Base-by-base conservation (phyloP, 176 grass and related monocot species). In the Musa acuminata region DNA sequence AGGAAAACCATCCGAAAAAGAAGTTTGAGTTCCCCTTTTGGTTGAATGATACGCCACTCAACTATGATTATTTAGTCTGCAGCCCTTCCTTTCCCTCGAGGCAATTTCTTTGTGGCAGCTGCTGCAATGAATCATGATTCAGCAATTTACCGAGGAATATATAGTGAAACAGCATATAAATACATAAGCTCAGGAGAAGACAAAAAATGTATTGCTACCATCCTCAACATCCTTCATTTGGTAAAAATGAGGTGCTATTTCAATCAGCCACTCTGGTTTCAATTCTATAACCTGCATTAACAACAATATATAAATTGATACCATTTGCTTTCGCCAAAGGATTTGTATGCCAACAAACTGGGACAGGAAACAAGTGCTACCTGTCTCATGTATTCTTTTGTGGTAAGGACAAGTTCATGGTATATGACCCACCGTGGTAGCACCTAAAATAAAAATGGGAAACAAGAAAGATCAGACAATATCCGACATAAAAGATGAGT, bases 321-420 rank as follows among this genome's bases (percentile, higher is more conserved):
- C 65, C 19, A 75, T 71, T 64, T 63, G 75, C 13, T 17, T 8
- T 49, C 63, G 0, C 19, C 24, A 82, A 67, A 43, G 35, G 35
- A 43, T 43, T 43, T 43, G 55, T 52, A 65, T 22, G 64, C 14
- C 25, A 78, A 73, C n/a, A 51, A 50, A 48, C 10, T 1, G 8
- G 48, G 17, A 17, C 9, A 21, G 64, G 58, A 79, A 67, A 73
- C 23, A 72, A 24, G 50, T 73, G 20, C 54, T 78, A 98, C 94
- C 87, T 93, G 90, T 70, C 95, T 87, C 95, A 98, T 93, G 63
- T 89, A 91, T 54, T 91, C 95, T 83, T 94, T 98, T 9, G 95
- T 91, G 8, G 90, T 94, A 71, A 91, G 90, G 54, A 98, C 95
- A 55, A 98, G 60, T 53, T 98, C 95, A 13, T 94, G 95, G 53